phyloP scores from a whole-genome alignment of 129 eudicot species.

The Lactuca sativa region DNA sequence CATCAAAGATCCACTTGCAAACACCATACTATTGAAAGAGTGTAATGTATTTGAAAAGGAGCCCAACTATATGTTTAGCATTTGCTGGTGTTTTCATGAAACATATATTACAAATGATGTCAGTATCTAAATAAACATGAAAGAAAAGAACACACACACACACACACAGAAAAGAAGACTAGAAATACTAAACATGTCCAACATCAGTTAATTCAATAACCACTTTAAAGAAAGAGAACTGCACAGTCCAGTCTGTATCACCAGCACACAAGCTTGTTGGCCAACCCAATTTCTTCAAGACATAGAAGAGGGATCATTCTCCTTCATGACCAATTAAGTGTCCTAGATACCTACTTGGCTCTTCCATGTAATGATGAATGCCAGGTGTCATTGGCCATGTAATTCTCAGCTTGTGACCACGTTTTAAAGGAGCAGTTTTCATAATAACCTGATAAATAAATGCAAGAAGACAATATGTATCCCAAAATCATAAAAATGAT shows the following conservation, averaged over 20 bases:
- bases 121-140: slow-evolving; percentile 15
- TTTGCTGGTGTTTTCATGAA: slow-evolving; percentile 50
- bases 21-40: slow-evolving; percentile 86
- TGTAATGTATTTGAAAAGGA: slow-evolving; percentile 73
- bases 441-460: slow-evolving; percentile 66
- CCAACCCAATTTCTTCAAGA: slow-evolving; percentile 93
- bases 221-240: slow-evolving; percentile 84
- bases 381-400: slow-evolving; percentile 88
- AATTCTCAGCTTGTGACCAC: slow-evolving; percentile 76
- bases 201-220: slow-evolving; percentile 85
- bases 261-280: slow-evolving; percentile 94
- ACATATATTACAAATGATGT: slow-evolving; percentile 7
- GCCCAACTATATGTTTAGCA: slow-evolving; percentile 75
- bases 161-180: background rate
- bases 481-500: background rate
- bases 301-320: slow-evolving; percentile 93
- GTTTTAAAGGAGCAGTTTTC: slow-evolving; percentile 83
- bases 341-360: slow-evolving; percentile 86
- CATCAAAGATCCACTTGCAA: slow-evolving; percentile 91
- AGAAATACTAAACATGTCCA: slow-evolving; percentile 77
- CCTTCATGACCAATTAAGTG: slow-evolving; percentile 99
- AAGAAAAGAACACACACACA: no score
- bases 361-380: slow-evolving; percentile 84
- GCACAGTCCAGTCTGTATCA: slow-evolving; percentile 79
- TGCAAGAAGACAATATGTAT: no score